Base-by-base conservation (phyloP, 2,329 filamentous ascomycete genomes). In the Aureobasidium sp. region DNA sequence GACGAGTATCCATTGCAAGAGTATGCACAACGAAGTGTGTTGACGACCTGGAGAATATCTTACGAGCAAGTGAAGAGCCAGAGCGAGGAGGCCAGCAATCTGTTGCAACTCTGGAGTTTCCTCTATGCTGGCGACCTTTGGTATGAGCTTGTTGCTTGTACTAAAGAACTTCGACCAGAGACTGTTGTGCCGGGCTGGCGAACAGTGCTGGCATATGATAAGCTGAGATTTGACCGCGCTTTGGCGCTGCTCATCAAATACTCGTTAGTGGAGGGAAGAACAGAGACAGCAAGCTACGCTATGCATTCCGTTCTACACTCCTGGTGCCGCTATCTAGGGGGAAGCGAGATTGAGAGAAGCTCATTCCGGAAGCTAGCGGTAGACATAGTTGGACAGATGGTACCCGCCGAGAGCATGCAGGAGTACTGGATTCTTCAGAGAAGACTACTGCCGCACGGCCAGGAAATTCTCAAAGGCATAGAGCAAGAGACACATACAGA, bases 221-320 rank as follows among this genome's bases (percentile, higher is more conserved):
- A 60, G 50, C 47, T 63, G 4, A 40, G 21, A 41, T 65, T 63
- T 27, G 53, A 41, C 16, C 39, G 38, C 40, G 59, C 59, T 8
- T 55, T 64, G 39, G 47, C 54, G n/a, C 51, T 62, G 14, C 56
- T 66, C 21, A 56, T 48, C n/a, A 59, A 53, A 48, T 65, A 65
- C 59, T 64, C 61, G 25, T 56, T 65, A 14, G 55, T 60, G 1
- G 55, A 40, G 37, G 14, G 11, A 39, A 14, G 59, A 56, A 19
- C 62, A 59, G 1, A 32, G n/a, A 49, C 64, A 63, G 42, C 22
- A 10, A 42, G 40, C 39, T 69, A 69, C 48, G 59, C 64, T 19
- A 58, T 70, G 42, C 66, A 71, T 58, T 57, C 59, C 30, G 69
- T 64, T 53, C 63, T 71, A 29, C 66, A 70, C 58, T 56, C 60